phyloP scores from a whole-genome alignment of 257 asterid species.

The Craterostigma plantagineum region DNA sequence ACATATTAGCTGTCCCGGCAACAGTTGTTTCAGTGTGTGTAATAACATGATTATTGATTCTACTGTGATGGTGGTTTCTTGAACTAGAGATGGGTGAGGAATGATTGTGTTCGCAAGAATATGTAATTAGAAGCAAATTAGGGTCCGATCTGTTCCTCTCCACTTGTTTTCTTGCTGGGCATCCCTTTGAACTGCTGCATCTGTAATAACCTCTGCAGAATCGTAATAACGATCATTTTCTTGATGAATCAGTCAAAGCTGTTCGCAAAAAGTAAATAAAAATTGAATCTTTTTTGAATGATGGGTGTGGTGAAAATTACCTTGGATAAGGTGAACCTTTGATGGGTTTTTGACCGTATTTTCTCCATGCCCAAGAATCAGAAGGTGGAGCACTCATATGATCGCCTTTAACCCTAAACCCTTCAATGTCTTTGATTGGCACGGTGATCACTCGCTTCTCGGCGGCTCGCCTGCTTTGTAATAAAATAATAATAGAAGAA shows the following conservation, averaged over 20 bases:
- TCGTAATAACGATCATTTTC: not conserved
- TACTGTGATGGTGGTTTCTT: constrained; percentile 15
- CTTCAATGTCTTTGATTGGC: constrained; percentile 40
- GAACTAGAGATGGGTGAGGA: constrained; percentile 23
- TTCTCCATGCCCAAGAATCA: constrained; percentile 93
- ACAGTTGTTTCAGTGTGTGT: not conserved
- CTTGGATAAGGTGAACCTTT: constrained; percentile 91
- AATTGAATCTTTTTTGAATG: not conserved
- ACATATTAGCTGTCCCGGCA: not conserved
- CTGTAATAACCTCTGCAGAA: constrained; percentile 55
- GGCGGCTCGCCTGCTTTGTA: constrained; percentile 25
- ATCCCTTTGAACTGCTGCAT: constrained; percentile 72
- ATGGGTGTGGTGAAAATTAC: no score
- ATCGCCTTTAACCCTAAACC: constrained; percentile 34
- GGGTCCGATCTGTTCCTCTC: constrained; percentile 62
- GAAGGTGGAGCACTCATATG: constrained; percentile 51
- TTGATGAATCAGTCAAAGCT: not conserved
- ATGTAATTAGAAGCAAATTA: constrained; percentile 36
- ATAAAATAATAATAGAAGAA: not conserved
- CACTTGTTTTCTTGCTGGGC: constrained; percentile 85
- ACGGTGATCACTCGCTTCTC: constrained; percentile 44
- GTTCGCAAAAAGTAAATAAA: not conserved
- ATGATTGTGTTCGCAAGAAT: constrained; percentile 67
- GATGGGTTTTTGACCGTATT: constrained; percentile 88
- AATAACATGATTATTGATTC: not conserved